Conservation (phyloP, 305 asterid genomes). For the Striga hermonthica region DNA sequence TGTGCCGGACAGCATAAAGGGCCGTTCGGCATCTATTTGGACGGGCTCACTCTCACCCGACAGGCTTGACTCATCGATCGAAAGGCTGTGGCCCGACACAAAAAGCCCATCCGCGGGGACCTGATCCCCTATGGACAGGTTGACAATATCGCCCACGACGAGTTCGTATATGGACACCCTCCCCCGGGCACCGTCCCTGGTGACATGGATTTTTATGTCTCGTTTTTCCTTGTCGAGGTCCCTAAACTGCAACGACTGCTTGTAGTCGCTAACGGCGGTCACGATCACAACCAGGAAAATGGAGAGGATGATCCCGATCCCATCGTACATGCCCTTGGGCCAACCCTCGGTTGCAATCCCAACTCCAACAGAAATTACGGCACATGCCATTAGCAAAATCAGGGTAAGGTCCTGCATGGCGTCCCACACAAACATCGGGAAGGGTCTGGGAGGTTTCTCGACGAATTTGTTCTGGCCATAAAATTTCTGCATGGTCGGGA, state of each 20-base stretch:
- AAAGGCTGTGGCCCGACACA: slow-evolving; percentile 59
- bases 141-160: slow-evolving; percentile 74
- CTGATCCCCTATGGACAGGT: slow-evolving; percentile 70
- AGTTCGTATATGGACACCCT: slow-evolving; percentile 58
- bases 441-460: slow-evolving; percentile 64
- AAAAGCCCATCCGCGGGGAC: slow-evolving; percentile 80
- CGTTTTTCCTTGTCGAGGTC: slow-evolving; percentile 72
- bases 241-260: slow-evolving; percentile 74
- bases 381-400: slow-evolving; percentile 63
- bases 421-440: slow-evolving; percentile 75
- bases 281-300: slow-evolving; percentile 66
- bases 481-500: slow-evolving; percentile 42
- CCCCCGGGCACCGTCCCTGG: slow-evolving; percentile 49
- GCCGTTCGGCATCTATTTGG: slow-evolving; percentile 40
- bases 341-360: slow-evolving; percentile 80
- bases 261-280: slow-evolving; percentile 73
- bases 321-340: slow-evolving; percentile 81
- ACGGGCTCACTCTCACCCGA: slow-evolving; percentile 84
- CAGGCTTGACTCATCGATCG: slow-evolving; percentile 70
- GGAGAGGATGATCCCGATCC: slow-evolving; percentile 61
- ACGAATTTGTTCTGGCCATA: slow-evolving; percentile 56
- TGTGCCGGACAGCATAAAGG: slow-evolving; percentile 70
- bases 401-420: slow-evolving; percentile 78
- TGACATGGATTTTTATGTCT: slow-evolving; percentile 56
- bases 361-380: slow-evolving; percentile 65